These are phyloP conservation scores for Ogataea pini DNA, from an alignment of 805 yeast species.

Conservation along the genomic window DNA sequence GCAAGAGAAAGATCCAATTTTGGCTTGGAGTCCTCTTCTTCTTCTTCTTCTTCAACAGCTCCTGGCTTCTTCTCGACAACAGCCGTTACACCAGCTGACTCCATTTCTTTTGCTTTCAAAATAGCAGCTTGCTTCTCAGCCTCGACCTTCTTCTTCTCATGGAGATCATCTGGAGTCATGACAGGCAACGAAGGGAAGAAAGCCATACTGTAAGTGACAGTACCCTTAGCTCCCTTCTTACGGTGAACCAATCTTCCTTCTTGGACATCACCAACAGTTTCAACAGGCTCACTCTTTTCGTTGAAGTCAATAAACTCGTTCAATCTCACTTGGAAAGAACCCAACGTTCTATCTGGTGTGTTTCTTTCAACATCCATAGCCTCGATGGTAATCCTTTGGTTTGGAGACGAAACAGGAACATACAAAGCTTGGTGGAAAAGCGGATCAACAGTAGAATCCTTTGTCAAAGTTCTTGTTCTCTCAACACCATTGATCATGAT, in stretches of 20 bases:
- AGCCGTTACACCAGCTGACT: neutral
- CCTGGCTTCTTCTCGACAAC: slow-evolving; percentile 36
- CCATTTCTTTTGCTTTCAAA: slow-evolving; percentile 14
- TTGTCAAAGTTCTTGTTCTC: slow-evolving; percentile 73
- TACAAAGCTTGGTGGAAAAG: slow-evolving; percentile 82
- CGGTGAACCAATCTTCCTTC: slow-evolving; percentile 61
- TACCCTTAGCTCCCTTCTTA: slow-evolving; percentile 84
- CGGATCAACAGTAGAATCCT: slow-evolving; percentile 71
- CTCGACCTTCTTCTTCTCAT: slow-evolving; percentile 40
- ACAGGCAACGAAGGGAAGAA: slow-evolving; percentile 85
- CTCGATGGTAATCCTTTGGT: slow-evolving; percentile 81
- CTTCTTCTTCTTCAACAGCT: slow-evolving; percentile 39
- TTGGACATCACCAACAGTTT: slow-evolving; percentile 57
- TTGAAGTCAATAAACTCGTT: slow-evolving; percentile 66
- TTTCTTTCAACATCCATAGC: slow-evolving; percentile 86
- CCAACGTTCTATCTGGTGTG: slow-evolving; percentile 84
- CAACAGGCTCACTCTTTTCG: slow-evolving; percentile 62
- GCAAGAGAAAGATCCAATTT: slow-evolving; percentile 57
- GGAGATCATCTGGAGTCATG: slow-evolving; percentile 71
- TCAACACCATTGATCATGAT: slow-evolving; percentile 74
- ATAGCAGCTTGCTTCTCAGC: slow-evolving; percentile 35
- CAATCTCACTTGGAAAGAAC: slow-evolving; percentile 72
- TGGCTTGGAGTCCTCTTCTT: slow-evolving; percentile 37
- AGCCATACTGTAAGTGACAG: slow-evolving; percentile 67
- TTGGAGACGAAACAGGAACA: slow-evolving; percentile 77